Conservation (phyloP, 805 yeast genomes). For the Metschnikowia lochheadii region DNA sequence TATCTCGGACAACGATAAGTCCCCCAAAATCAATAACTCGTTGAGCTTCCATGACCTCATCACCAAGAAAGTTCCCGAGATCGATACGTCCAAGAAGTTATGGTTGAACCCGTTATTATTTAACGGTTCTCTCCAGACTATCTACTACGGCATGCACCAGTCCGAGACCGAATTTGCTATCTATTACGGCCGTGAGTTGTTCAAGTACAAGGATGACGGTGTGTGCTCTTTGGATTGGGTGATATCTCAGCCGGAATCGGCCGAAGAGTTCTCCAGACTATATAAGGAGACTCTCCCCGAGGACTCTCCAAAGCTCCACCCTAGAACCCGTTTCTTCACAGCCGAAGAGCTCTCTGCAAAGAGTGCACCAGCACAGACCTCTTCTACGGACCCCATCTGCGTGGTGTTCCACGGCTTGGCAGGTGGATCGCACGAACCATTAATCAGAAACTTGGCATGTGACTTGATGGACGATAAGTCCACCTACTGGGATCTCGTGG, state of each 20-base stretch:
- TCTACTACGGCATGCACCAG: constrained; percentile 56
- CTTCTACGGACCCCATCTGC: constrained; percentile 52
- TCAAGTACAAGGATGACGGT: constrained; percentile 61
- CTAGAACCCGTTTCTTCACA: constrained; percentile 51
- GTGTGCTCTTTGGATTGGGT: constrained; percentile 73
- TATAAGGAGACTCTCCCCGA: constrained; percentile 31
- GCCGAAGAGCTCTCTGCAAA: constrained; percentile 38
- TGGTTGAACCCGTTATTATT: constrained; percentile 59
- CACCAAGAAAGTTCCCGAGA: constrained; percentile 14
- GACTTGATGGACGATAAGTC: constrained; percentile 22
- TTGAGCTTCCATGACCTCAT: constrained; percentile 13
- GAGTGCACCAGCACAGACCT: constrained; percentile 13
- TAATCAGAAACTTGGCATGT: constrained; percentile 57
- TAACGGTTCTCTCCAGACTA: constrained; percentile 76
- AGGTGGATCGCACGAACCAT: constrained; percentile 82
- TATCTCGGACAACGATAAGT: constrained; percentile 17
- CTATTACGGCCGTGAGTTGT: constrained; percentile 70
- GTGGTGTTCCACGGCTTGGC: constrained; percentile 72
- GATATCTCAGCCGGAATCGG: constrained; percentile 32
- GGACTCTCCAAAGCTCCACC: constrained; percentile 40
- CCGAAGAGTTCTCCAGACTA: constrained; percentile 22
- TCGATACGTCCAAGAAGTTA: constrained; percentile 34
- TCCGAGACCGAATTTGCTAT: constrained; percentile 50
- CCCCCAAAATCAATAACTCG: constrained; percentile 10
- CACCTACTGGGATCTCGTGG: constrained; percentile 58